phyloP scores from a whole-genome alignment of 495 filamentous ascomycete species.

The Podospora sp. region DNA sequence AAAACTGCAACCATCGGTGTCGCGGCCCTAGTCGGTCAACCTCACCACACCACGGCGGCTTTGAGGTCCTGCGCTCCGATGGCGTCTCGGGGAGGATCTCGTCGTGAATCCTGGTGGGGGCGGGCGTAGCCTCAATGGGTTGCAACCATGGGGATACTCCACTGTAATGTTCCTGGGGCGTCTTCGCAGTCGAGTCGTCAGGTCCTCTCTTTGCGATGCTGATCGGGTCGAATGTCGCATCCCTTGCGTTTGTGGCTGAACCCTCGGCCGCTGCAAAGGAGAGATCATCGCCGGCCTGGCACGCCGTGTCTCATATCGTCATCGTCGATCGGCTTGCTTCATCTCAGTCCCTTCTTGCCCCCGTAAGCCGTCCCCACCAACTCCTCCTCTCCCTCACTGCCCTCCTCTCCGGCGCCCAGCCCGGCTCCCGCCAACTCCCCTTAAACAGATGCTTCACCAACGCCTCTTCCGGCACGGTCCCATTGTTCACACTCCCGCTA shows the following conservation, averaged over 20 bases:
- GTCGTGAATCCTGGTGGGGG: too few relatives aligned
- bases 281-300: not conserved
- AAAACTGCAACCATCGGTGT: not conserved
- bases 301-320: not conserved
- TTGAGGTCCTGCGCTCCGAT: not conserved
- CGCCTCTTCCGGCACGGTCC: constrained; percentile 22
- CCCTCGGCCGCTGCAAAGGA: too few relatives aligned
- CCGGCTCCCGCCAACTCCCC: constrained; percentile 27
- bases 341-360: not conserved
- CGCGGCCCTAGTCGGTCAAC: not conserved
- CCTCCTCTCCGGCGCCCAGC: not conserved
- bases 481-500: constrained; percentile 28
- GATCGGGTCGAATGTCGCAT: not conserved
- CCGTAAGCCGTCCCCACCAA: not conserved
- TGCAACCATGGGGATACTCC: too few relatives aligned
- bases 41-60: not conserved
- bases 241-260: not conserved
- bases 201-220: not conserved
- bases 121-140: too few relatives aligned
- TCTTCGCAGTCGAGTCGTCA: not conserved
- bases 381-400: not conserved
- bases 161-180: too few relatives aligned
- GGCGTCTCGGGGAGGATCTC: too few relatives aligned
- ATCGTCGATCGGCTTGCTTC: not conserved
- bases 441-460: constrained; percentile 34